Conservation (phyloP, 495 filamentous ascomycete genomes). For the Cercophora sp. region DNA sequence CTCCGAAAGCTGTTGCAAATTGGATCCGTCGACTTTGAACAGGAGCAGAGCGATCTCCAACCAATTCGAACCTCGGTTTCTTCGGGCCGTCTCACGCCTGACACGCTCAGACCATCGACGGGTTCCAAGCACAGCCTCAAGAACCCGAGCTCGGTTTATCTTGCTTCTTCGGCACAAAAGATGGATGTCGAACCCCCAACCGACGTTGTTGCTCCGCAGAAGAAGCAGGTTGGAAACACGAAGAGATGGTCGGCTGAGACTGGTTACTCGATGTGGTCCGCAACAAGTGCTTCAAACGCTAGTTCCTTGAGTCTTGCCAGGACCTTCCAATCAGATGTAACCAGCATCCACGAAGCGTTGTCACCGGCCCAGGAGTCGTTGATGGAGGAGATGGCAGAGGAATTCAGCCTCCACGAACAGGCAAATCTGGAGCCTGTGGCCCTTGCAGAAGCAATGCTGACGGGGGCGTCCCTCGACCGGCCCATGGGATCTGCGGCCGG, state of each 20-base stretch:
- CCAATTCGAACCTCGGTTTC: slow-evolving; percentile 5
- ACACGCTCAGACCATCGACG: not conserved
- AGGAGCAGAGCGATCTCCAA: slow-evolving; percentile 8
- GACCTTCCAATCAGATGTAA: slow-evolving; percentile 24
- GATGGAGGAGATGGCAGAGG: not conserved
- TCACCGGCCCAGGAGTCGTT: too few relatives aligned
- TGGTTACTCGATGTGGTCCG: slow-evolving; percentile 14
- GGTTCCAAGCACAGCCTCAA: not conserved
- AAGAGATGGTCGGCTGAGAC: slow-evolving; percentile 21
- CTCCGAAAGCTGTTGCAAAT: slow-evolving; percentile 27
- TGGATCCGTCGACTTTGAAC: slow-evolving; percentile 28
- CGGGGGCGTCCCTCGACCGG: too few relatives aligned
- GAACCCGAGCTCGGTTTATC: not conserved
- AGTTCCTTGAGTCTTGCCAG: slow-evolving; percentile 25
- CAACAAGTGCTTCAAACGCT: slow-evolving; percentile 19
- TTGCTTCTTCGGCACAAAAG: too few relatives aligned
- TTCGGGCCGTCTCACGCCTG: not conserved
- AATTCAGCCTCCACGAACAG: not conserved
- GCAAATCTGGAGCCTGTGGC: too few relatives aligned
- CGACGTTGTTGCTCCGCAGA: not conserved
- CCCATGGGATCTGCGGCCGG: too few relatives aligned
- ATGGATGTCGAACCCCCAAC: not conserved
- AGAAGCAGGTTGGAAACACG: not conserved
- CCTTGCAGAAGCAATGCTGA: not conserved
- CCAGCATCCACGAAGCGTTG: slow-evolving; percentile 20